Evolutionary conservation across 2,329 filamentous ascomycete species (phyloP).

Genomic region (Verticillium klebahnii): DNA sequence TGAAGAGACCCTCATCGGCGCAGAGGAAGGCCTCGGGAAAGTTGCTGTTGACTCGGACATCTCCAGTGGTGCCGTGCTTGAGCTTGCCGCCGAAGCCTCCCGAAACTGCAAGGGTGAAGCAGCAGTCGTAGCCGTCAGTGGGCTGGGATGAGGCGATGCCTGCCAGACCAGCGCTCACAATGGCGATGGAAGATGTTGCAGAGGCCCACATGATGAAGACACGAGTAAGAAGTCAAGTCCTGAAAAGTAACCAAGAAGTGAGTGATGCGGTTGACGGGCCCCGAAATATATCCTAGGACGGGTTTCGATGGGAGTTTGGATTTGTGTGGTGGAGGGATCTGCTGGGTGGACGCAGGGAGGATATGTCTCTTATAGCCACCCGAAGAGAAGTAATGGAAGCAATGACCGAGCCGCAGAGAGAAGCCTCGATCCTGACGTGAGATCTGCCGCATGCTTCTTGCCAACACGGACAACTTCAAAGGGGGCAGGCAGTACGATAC

Average conservation of each 20-base stretch:
- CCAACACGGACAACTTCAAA: not conserved
- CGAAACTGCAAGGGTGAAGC: not conserved
- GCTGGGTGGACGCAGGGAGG: too few species aligned
- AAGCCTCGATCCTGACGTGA: not conserved
- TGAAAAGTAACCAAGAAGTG: not conserved
- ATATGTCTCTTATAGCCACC: too few species aligned
- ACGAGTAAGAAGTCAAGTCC: conserved; percentile 1
- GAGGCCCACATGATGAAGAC: not conserved
- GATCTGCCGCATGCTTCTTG: not conserved
- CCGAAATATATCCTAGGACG: not conserved
- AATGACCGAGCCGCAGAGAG: too few species aligned
- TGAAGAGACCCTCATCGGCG: not conserved
- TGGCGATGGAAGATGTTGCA: not conserved
- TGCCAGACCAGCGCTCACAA: not conserved
- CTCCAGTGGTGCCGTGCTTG: conserved; percentile 1
- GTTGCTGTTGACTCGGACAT: not conserved
- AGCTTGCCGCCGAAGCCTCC: not conserved
- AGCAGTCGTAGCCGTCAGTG: not conserved
- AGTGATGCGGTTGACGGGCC: not conserved
- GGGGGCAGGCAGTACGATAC: not conserved
- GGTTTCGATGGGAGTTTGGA: not conserved
- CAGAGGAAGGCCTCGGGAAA: not conserved
- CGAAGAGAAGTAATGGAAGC: too few species aligned
- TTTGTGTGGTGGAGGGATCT: too few species aligned
- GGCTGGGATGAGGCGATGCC: not conserved